Base-by-base conservation (phyloP, 306 rosid genomes). In the Ormosia emarginata region DNA sequence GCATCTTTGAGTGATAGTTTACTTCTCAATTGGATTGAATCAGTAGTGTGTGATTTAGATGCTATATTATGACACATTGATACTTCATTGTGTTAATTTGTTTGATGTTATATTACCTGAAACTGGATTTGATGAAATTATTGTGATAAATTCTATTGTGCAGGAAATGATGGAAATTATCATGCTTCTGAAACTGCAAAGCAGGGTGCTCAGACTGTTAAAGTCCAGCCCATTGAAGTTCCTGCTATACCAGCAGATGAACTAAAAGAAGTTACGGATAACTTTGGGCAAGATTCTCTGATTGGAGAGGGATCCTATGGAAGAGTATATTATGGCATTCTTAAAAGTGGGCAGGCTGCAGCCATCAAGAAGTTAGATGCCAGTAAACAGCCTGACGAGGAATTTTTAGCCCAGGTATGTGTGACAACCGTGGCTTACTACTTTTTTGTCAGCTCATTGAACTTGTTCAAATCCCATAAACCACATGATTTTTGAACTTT, bases 221-320 rank as follows among this genome's bases (percentile, higher is more conserved):
- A 87, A 90, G 85, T 81, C 32, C 97, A 70, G 86, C 97, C 98
- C 33, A 91, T 93, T 80, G 97, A 93, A 86, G 98, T 93, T 84
- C 97, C 97, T 34, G 88, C 85, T 36, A 44, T 93, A 83, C 78
- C 84, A 4, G 89, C 79, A 14, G 95, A 91, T 50, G 98, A 94
- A 83, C 91, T 91, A 34, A 93, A 90, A 89, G 97, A 93, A 72
- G 75, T 93, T 57, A 93, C 98, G 0, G 94, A 91, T 30, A 83
- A 81, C 82, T 95, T 89, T 86, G 94, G 94, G 70, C 84, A 93
- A 75, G 86, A 77, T 79, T 77, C 95, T 83, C 80, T 94, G 86
- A 91, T 94, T 82, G 98, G 98, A 82, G 98, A 94, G 89, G 98
- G 98, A 33, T 94, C 98, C 7, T 94, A 90, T 79, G 98, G 98